Percentiles rank a stretch among this genome's conserved stretches.
Evolutionary conservation across 257 asterid genomes (phyloP).

Genomic region (Lycium barbarum): DNA sequence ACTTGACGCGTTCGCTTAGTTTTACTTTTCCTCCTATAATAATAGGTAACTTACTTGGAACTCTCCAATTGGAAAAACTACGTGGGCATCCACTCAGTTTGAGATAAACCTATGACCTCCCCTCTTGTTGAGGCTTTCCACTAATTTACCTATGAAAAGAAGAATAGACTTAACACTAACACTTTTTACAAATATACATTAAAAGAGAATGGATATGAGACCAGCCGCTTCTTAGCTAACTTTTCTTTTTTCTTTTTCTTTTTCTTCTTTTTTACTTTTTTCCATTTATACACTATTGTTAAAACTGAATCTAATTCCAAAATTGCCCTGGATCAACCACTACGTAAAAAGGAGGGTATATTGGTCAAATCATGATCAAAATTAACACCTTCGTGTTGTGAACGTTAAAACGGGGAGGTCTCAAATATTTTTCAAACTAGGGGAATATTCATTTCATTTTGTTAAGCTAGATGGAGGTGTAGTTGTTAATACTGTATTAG

Average conservation of each 20-base stretch:
- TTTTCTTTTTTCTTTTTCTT: not conserved
- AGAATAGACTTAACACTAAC: not conserved
- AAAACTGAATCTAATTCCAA: constrained; percentile 1
- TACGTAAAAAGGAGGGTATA: not conserved
- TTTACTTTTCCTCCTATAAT: constrained; percentile 4
- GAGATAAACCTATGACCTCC: constrained; percentile 6
- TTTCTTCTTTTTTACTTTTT: not conserved
- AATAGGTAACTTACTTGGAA: not conserved
- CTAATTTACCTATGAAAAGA: not conserved
- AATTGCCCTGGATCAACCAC: not conserved
- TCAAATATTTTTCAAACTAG: not conserved
- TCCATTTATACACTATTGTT: not conserved
- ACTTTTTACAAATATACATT: not conserved
- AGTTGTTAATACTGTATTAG: not conserved
- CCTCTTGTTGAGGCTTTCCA: not conserved
- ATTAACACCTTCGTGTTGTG: constrained; percentile 4
- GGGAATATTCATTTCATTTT: not conserved
- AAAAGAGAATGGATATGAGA: not conserved
- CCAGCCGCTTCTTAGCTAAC: not conserved
- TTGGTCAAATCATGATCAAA: constrained; percentile 11
- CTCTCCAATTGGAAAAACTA: constrained; percentile 2
- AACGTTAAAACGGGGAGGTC: not conserved
- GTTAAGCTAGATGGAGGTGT: not conserved
- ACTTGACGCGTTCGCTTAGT: not conserved
- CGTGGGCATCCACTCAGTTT: not conserved